Base-by-base conservation (phyloP, 2,329 filamentous ascomycete species). In the Neofusicoccum cordaticola region DNA sequence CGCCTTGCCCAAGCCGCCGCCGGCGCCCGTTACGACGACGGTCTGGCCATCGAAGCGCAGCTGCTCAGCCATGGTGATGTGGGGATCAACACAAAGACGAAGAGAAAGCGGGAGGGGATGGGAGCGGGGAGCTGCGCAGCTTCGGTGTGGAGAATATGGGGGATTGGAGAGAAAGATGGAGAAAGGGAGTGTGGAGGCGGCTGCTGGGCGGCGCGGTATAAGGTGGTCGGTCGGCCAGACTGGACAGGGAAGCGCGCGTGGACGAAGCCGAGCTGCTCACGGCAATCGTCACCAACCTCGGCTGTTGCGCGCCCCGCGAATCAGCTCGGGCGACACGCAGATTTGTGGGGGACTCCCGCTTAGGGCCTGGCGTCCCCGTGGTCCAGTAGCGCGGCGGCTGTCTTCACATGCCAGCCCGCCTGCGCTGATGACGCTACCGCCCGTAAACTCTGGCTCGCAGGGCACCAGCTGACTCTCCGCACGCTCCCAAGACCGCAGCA, bases 1-100 rank as follows among this genome's bases (percentile, higher is more conserved):
- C 76, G 89, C 88, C 80, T 89, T 91, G 69, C 91, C 91, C 64
- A 95, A 80, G 69, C 92, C 92, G 78, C 90, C 91, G 68, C 92
- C 92, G 68, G 91, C 91, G 72, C 92, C 92, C 53, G 92, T 96
- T 70, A 96, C 88, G 70, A 96, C 91, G 72, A 93, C 91, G 70
- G 92, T 92, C 84, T 95, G 92, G 80, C 88, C 90, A 81, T 96
- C 93, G 77, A 90, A 97, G 73, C 92, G 86, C 74, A 96, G 82
- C 69, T 82, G 77, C 78, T 79, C 63, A 34, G 61, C 61, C 61
- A 63, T 63, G 27, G 8, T 60, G 41, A 3, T 45, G 48, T 22
- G 60, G 48, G 52, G 44, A 50, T 7, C 35, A 22, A 62, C 9
- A 41, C 44, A 37, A 35, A 63, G 45, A 64, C 42, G 35, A 22